phyloP scores from a whole-genome alignment of 2,329 filamentous ascomycete species.

The Aureobasidium leucospermi region DNA sequence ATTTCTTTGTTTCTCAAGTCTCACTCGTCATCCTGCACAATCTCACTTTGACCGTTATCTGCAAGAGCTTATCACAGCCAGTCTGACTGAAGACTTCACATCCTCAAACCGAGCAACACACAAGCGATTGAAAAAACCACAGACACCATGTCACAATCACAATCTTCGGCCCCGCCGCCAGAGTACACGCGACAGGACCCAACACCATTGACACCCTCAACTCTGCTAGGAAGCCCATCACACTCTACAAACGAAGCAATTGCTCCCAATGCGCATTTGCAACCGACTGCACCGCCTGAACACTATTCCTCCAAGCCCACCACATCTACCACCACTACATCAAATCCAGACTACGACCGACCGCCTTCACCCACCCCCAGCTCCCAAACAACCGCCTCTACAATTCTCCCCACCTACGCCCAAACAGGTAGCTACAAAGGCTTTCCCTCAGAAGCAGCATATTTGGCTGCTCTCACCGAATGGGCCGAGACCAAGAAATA shows the following conservation, averaged over 20 bases:
- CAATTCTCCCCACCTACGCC: not conserved
- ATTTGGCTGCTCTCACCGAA: slow-evolving; percentile 23
- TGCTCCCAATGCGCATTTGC: not conserved
- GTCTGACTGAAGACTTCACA: not conserved
- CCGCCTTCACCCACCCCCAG: slow-evolving; percentile 8
- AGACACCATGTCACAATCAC: not conserved
- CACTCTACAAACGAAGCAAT: not conserved
- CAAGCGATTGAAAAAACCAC: not conserved
- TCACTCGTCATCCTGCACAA: not conserved
- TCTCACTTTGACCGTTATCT: not conserved
- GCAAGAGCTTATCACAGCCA: not conserved
- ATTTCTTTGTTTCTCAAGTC: not conserved
- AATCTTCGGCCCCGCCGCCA: not conserved
- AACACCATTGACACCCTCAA: not conserved
- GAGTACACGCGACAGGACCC: slow-evolving; percentile 1
- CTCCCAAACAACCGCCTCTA: not conserved
- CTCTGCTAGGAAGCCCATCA: not conserved
- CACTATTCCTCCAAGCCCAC: not conserved
- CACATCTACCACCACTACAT: not conserved
- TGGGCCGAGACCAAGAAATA: slow-evolving; percentile 27
- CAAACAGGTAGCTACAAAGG: slow-evolving; percentile 19
- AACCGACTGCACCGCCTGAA: not conserved
- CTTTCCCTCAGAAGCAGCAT: slow-evolving; percentile 24
- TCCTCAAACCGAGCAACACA: not conserved
- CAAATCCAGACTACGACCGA: not conserved